These are phyloP conservation scores for Fistulifera solaris DNA, from an alignment of 108 stramenopile genomes.

Conservation along the genomic window DNA sequence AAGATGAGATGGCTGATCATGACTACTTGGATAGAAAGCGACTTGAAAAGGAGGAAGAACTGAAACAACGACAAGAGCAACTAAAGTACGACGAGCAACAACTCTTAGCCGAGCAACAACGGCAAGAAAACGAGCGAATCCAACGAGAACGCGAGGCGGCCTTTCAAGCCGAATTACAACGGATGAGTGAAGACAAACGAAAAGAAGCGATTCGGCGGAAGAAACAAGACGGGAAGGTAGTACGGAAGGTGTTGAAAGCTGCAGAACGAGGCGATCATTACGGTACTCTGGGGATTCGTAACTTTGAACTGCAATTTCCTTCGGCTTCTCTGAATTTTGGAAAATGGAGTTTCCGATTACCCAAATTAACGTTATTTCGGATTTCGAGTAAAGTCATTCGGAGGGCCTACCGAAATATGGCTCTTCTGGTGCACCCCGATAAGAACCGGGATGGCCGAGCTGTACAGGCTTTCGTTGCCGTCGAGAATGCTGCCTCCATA, in stretches of 20 bases:
- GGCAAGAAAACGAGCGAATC: slow-evolving; percentile 14
- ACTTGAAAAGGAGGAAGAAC: neutral
- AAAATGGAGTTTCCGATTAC: slow-evolving; percentile 14
- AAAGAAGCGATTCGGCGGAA: slow-evolving; percentile 39
- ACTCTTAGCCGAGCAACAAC: neutral
- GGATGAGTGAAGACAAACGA: slow-evolving; percentile 58
- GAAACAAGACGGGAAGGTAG: slow-evolving; percentile 45
- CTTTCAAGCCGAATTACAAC: slow-evolving; percentile 53
- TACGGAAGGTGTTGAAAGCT: slow-evolving; percentile 40
- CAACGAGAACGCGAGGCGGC: slow-evolving; percentile 41
- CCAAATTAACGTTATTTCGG: slow-evolving; percentile 18
- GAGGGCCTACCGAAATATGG: slow-evolving; percentile 46
- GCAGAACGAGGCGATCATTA: slow-evolving; percentile 41
- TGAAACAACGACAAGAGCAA: neutral
- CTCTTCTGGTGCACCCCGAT: slow-evolving; percentile 59
- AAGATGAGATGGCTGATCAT: neutral
- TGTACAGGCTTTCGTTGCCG: slow-evolving; percentile 71
- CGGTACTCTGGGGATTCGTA: slow-evolving; percentile 60
- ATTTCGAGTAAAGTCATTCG: slow-evolving; percentile 32
- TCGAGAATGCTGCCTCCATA: slow-evolving; percentile 57
- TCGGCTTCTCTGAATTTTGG: slow-evolving; percentile 21
- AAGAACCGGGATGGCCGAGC: slow-evolving; percentile 75
- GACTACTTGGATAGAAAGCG: neutral
- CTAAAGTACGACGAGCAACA: neutral
- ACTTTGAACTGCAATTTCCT: slow-evolving; percentile 40